These are phyloP conservation scores for Rhododendron williamsianum DNA, from an alignment of 148 eudicot species.

Conservation along the genomic window DNA sequence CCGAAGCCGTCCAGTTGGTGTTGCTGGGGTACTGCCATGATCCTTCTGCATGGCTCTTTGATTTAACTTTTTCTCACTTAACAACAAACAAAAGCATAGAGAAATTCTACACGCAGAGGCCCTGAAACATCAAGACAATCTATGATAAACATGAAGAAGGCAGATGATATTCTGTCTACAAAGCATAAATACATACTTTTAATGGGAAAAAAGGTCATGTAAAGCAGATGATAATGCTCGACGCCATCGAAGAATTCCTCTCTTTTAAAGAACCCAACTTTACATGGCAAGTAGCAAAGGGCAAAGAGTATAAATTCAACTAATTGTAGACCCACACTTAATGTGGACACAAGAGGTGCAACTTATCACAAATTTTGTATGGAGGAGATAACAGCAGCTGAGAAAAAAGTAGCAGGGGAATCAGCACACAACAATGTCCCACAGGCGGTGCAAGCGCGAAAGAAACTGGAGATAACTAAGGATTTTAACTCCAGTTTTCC, in stretches of 20 bases:
- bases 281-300: background rate
- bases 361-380: background rate
- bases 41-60: conserved; percentile 39
- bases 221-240: background rate
- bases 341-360: background rate
- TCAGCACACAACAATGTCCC: background rate
- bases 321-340: background rate
- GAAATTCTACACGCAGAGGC: background rate
- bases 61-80: background rate
- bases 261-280: background rate
- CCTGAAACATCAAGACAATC: conserved; percentile 18
- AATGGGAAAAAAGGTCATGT: background rate
- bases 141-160: background rate
- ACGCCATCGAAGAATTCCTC: background rate
- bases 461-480: background rate
- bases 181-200: background rate
- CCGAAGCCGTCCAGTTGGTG: conserved; percentile 36
- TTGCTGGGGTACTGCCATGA: conserved; percentile 24
- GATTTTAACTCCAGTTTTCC: background rate
- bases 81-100: conserved; percentile 7
- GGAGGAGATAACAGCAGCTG: background rate
- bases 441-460: background rate
- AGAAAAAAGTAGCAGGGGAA: background rate
- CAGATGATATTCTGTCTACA: background rate
- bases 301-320: background rate